Conservation (phyloP, 495 filamentous ascomycete species). For the Penicillium daleae region DNA sequence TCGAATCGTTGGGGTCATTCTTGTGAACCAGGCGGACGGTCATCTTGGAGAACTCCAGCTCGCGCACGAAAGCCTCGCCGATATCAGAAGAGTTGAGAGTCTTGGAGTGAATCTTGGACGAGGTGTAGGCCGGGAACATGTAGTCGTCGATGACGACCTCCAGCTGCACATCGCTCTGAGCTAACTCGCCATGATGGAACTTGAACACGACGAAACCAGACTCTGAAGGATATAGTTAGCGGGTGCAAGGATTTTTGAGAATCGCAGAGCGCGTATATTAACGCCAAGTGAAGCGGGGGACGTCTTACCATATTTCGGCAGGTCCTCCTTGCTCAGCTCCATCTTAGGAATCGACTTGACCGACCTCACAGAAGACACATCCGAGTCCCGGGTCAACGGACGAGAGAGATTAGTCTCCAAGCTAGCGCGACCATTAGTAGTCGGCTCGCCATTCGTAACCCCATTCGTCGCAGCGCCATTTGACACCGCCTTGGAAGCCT, state of each 20-base stretch:
- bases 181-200: constrained; percentile 82
- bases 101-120: constrained; percentile 68
- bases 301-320: constrained; percentile 70
- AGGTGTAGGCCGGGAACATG: constrained; percentile 86
- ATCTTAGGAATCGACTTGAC: constrained; percentile 72
- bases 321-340: constrained; percentile 73
- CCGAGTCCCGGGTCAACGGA: constrained; percentile 37
- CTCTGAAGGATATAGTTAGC: constrained; percentile 54
- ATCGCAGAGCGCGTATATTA: not conserved
- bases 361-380: constrained; percentile 40
- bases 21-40: constrained; percentile 82
- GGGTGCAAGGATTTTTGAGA: not conserved
- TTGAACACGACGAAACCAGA: constrained; percentile 94
- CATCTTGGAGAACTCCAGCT: constrained; percentile 92
- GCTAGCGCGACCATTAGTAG: constrained; percentile 40
- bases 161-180: constrained; percentile 73
- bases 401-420: constrained; percentile 40
- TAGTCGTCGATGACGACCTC: constrained; percentile 95
- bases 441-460: constrained; percentile 34
- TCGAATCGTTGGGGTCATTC: constrained; percentile 72
- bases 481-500: constrained; percentile 28
- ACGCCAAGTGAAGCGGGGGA: not conserved
- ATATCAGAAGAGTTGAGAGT: constrained; percentile 79
- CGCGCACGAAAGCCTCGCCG: constrained; percentile 93
- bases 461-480: constrained; percentile 31